Evolutionary conservation across 2,329 filamentous ascomycete genomes (phyloP), one percentile per base, ranked within the genome.

Genomic region (Fusarium albosuccineum): DNA sequence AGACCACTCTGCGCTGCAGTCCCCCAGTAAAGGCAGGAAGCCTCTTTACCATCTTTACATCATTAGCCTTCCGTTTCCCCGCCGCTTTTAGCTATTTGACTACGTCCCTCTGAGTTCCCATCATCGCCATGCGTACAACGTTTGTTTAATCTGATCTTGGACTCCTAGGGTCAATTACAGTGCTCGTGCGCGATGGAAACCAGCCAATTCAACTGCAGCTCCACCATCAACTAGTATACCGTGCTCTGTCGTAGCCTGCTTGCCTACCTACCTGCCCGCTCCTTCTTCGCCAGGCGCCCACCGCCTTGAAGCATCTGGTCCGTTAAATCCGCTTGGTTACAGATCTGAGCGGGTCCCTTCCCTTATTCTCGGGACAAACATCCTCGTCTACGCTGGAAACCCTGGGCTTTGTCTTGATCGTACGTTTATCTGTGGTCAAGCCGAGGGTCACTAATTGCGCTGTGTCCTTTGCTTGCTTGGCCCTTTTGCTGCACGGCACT

Each of bases 271-370:
- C 22, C 22, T 50, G 51, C 22, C 36, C 49, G 36, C 49, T 40
- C 17, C 17, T 51, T 37, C 29, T 41, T 37, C 9, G 16, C 36
- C 16, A 33, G 29, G 52, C 39, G 40, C 46, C 63, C 66, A 68
- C 66, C 66, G 57, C 62, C 42, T 64, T 53, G 56, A 37, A 26
- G 17, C 9, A n/a, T 68, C 37, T 68, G 7, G 10, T 54, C 39
- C 16, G 39, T 44, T 34, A 45, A 54, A 45, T 68, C 65, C 61
- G 52, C 61, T 60, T 50, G 44, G 57, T 68, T 52, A 41, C 46
- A 63, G 66, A 68, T 68, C 66, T 68, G 50, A 62, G 66, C 66
- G 65, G 65, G 57, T 45, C 52, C 59, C 61, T 66, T 56, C 57
- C 61, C 57, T 59, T 40, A 54, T 54, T 52, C 45, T 63, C 66